phyloP scores from a whole-genome alignment of 768 basidiomycete genomes.

The Lactarius hengduanensis region DNA sequence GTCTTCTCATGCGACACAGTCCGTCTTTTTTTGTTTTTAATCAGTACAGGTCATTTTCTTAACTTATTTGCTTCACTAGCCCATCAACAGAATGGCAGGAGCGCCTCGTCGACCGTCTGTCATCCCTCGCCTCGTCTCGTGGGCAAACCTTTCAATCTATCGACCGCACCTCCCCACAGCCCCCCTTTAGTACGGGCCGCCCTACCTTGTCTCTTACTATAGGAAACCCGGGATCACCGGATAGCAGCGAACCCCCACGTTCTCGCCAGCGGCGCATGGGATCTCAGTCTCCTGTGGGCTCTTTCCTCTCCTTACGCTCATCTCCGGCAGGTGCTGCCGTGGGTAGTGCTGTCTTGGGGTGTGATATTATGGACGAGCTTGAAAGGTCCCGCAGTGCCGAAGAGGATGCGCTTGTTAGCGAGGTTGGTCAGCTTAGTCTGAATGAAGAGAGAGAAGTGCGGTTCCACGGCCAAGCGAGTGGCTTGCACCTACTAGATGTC shows the following conservation, averaged over 20 bases:
- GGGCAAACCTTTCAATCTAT: conserved; percentile 31
- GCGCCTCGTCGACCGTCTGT: conserved; percentile 44
- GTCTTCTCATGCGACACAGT: conserved; percentile 57
- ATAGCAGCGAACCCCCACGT: conserved; percentile 22
- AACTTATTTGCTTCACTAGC: conserved; percentile 37
- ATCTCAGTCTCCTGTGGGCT: conserved; percentile 22
- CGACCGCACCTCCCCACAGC: conserved; percentile 24
- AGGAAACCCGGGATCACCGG: conserved; percentile 6
- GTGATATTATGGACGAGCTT: conserved; percentile 26
- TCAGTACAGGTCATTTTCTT: conserved; percentile 3
- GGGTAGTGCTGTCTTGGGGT: conserved; percentile 8
- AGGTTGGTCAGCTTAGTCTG: conserved; percentile 81
- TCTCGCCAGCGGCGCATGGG: conserved; percentile 20
- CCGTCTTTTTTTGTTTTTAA: conserved; percentile 33
- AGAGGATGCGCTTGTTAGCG: conserved; percentile 54
- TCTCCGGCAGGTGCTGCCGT: conserved; percentile 21
- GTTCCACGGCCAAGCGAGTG: conserved; percentile 84
- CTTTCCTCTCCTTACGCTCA: conserved; percentile 18
- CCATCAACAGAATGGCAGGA: conserved; percentile 88
- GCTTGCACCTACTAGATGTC: conserved; percentile 67
- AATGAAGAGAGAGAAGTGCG: conserved; percentile 86
- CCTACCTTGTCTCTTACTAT: conserved; percentile 22
- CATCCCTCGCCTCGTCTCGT: conserved; percentile 32
- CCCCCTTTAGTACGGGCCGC: conserved; percentile 6
- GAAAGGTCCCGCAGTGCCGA: conserved; percentile 31